Base-by-base conservation (phyloP, 768 basidiomycete genomes). In the Ramaria rubella region DNA sequence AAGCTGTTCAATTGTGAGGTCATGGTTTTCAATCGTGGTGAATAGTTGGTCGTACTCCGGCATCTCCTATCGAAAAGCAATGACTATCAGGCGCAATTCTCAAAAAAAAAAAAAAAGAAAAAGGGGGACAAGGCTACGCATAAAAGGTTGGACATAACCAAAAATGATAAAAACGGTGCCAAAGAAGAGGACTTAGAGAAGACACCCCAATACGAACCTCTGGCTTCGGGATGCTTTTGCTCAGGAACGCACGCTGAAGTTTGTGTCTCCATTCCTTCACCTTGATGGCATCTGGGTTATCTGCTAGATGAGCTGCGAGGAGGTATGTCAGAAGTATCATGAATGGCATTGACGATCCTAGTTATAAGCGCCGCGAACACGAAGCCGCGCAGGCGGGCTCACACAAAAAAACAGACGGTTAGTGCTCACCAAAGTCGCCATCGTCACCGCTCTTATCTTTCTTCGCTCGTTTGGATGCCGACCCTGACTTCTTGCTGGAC, bases 181-280 rank as follows among this genome's bases (percentile, higher is more conserved):
- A 24, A 30, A n/a, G 21, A 48, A 48, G 9, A n/a, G 8, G 17
- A 30, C 8, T 9, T 24, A 48, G 11, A 21, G 15, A 48, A 48
- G 46, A 48, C 17, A 30, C 8, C 9, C 7, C 26, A 11, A 8
- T 15, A 48, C 46, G 46, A 7, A 90, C 87, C 61, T 84, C 83
- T 9, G 80, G 79, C 63, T 81, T 84, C 4, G 89, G 86, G 7
- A 75, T 60, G 5, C 72, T 71, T 70, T 69, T 62, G 62, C 83
- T 82, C 52, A 94, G 67, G 74, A 93, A 87, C 0, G 82, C 87
- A 69, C 92, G 88, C 72, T 97, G 94, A 2, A 96, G 78, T 69
- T 83, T 87, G 69, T 95, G 92, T 62, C 94, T 78, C 93, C 94
- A 95, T 57, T 90, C 87, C 65, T 88, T 85, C 63, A 94, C 91